These are phyloP conservation scores for Blumeria hordei DNA, from an alignment of 2,329 filamentous ascomycete genomes.

Conservation along the genomic window DNA sequence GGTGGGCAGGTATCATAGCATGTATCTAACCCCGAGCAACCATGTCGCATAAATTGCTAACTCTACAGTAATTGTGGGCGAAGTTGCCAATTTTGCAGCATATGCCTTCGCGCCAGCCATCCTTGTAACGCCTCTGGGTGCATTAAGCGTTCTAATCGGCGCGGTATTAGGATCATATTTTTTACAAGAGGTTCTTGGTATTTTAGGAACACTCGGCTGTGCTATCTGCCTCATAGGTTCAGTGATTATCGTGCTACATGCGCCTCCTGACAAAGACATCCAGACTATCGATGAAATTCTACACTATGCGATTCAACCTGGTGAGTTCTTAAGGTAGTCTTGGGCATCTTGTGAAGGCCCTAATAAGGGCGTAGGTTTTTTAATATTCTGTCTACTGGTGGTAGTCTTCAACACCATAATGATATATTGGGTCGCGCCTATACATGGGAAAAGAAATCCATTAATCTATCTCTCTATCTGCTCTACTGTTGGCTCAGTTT, in stretches of 20 bases:
- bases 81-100: slow-evolving; percentile 91
- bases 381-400: slow-evolving; percentile 63
- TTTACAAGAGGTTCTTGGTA: slow-evolving; percentile 71
- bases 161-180: slow-evolving; percentile 91
- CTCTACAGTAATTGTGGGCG: slow-evolving; percentile 58
- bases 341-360: background rate
- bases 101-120: slow-evolving; percentile 99
- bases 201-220: slow-evolving; percentile 77
- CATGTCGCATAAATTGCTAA: no score
- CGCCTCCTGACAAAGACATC: slow-evolving; percentile 80
- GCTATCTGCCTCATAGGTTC: slow-evolving; percentile 90
- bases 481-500: slow-evolving; percentile 87
- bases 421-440: slow-evolving; percentile 85
- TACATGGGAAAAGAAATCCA: slow-evolving; percentile 84
- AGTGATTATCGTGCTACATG: slow-evolving; percentile 92
- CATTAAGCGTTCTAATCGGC: slow-evolving; percentile 81
- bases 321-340: slow-evolving; percentile 24
- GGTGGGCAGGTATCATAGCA: slow-evolving; percentile 88
- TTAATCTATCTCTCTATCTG: slow-evolving; percentile 94
- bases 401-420: slow-evolving; percentile 69
- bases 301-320: slow-evolving; percentile 70
- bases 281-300: slow-evolving; percentile 80
- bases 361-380: slow-evolving; percentile 38
- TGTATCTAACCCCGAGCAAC: slow-evolving; percentile 26
- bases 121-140: slow-evolving; percentile 81